These are phyloP conservation scores for Prunus salicina DNA, from an alignment of 306 rosid genomes.

Conservation along the genomic window DNA sequence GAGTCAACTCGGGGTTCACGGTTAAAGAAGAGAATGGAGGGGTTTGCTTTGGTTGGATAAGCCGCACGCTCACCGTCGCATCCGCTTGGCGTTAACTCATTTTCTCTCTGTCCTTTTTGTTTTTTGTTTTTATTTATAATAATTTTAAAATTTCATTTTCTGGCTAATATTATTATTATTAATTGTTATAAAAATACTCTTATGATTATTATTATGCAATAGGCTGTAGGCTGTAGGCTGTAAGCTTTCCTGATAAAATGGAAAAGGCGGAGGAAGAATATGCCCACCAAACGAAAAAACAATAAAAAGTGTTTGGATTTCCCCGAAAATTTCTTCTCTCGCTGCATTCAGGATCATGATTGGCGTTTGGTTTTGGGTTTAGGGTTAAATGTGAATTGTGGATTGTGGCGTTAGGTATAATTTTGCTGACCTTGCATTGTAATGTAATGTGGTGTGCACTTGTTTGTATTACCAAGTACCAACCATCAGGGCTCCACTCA, in stretches of 20 bases:
- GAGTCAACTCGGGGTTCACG: conserved; percentile 52
- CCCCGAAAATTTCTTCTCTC: conserved; percentile 25
- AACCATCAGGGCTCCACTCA: conserved; percentile 3
- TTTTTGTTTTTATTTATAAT: background rate
- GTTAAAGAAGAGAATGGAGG: conserved; percentile 81
- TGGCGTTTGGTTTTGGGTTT: conserved; percentile 20
- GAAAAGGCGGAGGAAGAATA: conserved; percentile 27
- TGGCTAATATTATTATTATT: conserved; percentile 22
- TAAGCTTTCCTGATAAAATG: conserved; percentile 60
- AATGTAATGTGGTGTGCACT: background rate
- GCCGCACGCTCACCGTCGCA: conserved; percentile 81
- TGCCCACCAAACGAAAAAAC: conserved; percentile 31
- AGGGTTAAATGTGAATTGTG: conserved; percentile 5
- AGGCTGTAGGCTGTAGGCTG: too few relatives aligned
- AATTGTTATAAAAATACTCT: conserved; percentile 25
- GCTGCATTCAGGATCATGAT: conserved; percentile 24
- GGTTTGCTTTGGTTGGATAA: conserved; percentile 79
- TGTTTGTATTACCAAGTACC: conserved; percentile 4
- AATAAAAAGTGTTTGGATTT: conserved; percentile 55
- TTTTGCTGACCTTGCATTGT: background rate
- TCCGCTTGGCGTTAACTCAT: conserved; percentile 91
- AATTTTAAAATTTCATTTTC: background rate
- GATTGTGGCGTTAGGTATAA: conserved; percentile 47
- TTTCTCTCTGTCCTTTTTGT: background rate
- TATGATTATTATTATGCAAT: conserved; percentile 7